Evolutionary conservation across 352 stramenopile genomes (phyloP), one percentile per base, ranked within the genome.

Genomic region (Phytophthora pini): DNA sequence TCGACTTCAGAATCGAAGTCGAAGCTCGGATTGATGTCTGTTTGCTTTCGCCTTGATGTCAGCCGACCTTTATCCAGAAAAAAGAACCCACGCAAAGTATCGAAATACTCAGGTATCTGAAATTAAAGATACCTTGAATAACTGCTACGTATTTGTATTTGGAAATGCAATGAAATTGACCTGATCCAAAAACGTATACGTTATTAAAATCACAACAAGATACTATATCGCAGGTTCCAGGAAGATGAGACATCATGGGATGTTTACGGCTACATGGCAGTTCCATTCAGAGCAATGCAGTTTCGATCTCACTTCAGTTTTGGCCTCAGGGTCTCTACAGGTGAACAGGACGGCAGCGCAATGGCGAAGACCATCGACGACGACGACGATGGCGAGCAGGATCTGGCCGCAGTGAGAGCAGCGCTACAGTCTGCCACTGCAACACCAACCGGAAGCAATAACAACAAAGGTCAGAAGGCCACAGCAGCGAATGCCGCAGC

Each of bases 231-330:
- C 26, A 58, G 51, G 51, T 39, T 38, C n/a, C 13, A 34, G 20
- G 4, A 57, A 17, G 22, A 46, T 52, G 53, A 13, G 22, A 40
- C 53, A 52, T 1, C 15, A 45, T 38, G 3, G 24, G 31, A 26
- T n/a, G 56, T 32, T 63, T 63, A 63, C 56, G 56, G n/a, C 45
- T 32, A 24, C 54, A 36, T 4, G 15, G 31, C 31, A 36, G 31
- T 56, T 65, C 24, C 46, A 53, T 65, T 65, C 57, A 65, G 31
- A 36, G 57, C 26, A 20, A 43, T n/a, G 3, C 6, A 34, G 32
- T 44, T 49, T 36, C 17, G 57, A 65, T 65, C 57, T 63, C 61
- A 68, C 61, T 64, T 68, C 44, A 68, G 61, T 52, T 64, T 68
- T 53, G 29, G 43, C 22, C 9, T 11, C 12, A 15, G 17, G 27